phyloP scores from a whole-genome alignment of 768 basidiomycete genomes.

The Kwoniella bestiolae region DNA sequence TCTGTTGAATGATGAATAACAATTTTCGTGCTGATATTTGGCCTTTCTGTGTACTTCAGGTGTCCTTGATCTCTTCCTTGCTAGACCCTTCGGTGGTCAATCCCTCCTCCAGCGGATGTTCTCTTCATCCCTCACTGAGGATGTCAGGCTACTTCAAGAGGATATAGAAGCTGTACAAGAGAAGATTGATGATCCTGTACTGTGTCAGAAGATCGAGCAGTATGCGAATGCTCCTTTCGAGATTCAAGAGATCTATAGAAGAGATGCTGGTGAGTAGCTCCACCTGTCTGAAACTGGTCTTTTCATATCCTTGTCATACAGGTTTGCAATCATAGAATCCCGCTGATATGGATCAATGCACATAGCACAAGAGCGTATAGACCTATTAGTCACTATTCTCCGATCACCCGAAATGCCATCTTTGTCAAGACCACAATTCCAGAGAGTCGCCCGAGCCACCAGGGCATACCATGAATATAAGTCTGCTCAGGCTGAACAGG shows the following conservation, averaged over 20 bases:
- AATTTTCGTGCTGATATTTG: background rate
- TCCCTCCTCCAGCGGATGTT: slow-evolving; percentile 96
- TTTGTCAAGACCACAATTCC: slow-evolving; percentile 76
- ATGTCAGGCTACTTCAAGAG: slow-evolving; percentile 79
- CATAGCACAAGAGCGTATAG: slow-evolving; percentile 69
- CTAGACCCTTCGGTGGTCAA: slow-evolving; percentile 92
- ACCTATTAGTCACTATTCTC: slow-evolving; percentile 77
- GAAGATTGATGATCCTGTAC: slow-evolving; percentile 82
- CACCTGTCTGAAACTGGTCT: background rate
- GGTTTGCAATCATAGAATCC: background rate
- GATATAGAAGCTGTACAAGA: slow-evolving; percentile 85
- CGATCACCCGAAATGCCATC: slow-evolving; percentile 76
- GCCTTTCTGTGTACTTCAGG: slow-evolving; percentile 51
- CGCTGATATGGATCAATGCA: background rate
- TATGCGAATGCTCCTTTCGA: slow-evolving; percentile 87
- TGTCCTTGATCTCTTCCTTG: slow-evolving; percentile 91
- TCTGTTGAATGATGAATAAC: background rate
- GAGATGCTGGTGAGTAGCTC: slow-evolving; percentile 70
- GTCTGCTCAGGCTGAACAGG: slow-evolving; percentile 64
- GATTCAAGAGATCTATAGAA: slow-evolving; percentile 79
- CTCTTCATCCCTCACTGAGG: slow-evolving; percentile 86
- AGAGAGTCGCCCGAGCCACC: slow-evolving; percentile 75
- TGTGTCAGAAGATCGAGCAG: slow-evolving; percentile 84
- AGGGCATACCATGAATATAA: slow-evolving; percentile 79
- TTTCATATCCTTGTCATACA: background rate